These are phyloP conservation scores for Candida sp. DNA, from an alignment of 1,139 yeast species.

Conservation along the genomic window DNA sequence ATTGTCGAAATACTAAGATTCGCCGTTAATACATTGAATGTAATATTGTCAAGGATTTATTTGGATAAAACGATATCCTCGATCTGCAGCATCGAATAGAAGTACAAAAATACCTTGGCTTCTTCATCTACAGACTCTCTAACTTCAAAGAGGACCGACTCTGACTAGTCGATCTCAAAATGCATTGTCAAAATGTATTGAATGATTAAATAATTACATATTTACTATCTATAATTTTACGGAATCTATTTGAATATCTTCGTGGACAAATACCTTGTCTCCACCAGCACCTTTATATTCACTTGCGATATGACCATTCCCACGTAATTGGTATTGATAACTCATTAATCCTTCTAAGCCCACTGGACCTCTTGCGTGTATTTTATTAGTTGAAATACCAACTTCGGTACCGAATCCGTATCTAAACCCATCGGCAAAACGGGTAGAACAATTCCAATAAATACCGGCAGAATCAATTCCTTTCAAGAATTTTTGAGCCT, in stretches of 20 bases:
- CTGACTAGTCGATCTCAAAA: no score
- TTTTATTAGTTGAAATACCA: conserved; percentile 94
- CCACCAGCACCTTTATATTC: conserved; percentile 97
- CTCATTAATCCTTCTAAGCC: conserved; percentile 96
- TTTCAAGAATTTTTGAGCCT: conserved; percentile 74
- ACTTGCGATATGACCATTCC: conserved; percentile 88
- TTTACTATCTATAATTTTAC: conserved; percentile 11
- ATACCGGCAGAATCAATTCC: conserved; percentile 96
- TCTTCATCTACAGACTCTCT: no score
- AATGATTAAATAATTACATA: no score
- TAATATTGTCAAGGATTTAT: no score
- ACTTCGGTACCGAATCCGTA: conserved; percentile 99
- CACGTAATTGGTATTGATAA: conserved; percentile 90
- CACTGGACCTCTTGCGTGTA: conserved; percentile 98
- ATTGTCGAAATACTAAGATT: no score
- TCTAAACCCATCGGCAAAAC: conserved; percentile 98
- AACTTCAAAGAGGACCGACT: no score
- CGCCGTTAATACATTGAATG: no score
- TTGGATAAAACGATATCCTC: no score
- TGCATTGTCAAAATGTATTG: no score
- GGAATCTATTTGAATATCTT: conserved; percentile 38
- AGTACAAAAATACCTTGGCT: no score
- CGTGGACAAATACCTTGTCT: conserved; percentile 70
- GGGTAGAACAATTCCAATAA: conserved; percentile 96
- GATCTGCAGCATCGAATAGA: no score